Conservation (phyloP, 352 stramenopile genomes). For the Aphanomyces invadans region DNA sequence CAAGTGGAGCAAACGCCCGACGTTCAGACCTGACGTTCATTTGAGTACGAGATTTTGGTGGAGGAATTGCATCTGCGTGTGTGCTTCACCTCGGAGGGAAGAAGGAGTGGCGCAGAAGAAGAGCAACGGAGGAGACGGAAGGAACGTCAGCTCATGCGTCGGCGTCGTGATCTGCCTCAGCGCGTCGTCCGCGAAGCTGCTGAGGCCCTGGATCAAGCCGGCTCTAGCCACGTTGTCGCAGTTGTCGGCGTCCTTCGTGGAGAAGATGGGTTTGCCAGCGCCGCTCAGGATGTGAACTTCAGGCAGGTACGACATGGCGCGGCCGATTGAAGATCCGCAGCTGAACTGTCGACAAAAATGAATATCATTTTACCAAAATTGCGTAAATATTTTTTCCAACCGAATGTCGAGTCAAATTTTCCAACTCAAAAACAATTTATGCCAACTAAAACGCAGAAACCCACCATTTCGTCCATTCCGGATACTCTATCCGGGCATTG, state of each 20-base stretch:
- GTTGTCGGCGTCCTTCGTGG: not conserved
- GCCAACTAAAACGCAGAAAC: too few relatives aligned
- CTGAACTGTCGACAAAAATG: not conserved
- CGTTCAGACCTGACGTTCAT: conserved; percentile 6
- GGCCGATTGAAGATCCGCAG: not conserved
- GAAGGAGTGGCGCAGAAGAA: conserved; percentile 4
- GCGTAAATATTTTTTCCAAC: too few relatives aligned
- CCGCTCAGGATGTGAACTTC: conserved; percentile 13
- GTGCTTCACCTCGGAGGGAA: not conserved
- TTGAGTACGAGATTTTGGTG: too few relatives aligned
- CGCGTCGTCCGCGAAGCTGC: conserved; percentile 5
- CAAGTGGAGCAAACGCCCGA: not conserved
- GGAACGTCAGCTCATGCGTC: not conserved
- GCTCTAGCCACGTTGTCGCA: not conserved
- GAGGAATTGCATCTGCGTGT: too few relatives aligned
- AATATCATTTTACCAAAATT: not conserved
- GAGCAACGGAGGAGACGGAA: conserved; percentile 2
- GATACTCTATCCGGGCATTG: too few relatives aligned
- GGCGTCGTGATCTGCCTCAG: conserved; percentile 10
- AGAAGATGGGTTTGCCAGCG: conserved; percentile 15
- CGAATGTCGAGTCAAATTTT: too few relatives aligned
- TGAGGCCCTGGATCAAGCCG: conserved; percentile 11
- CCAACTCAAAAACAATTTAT: too few relatives aligned
- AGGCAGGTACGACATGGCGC: not conserved
- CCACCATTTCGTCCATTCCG: too few relatives aligned